A percentile compares a stretch with the other conserved stretches of the same genome.
phyloP scores from a whole-genome alignment of 805 yeast species.

The Schwanniomyces occidentalis region DNA sequence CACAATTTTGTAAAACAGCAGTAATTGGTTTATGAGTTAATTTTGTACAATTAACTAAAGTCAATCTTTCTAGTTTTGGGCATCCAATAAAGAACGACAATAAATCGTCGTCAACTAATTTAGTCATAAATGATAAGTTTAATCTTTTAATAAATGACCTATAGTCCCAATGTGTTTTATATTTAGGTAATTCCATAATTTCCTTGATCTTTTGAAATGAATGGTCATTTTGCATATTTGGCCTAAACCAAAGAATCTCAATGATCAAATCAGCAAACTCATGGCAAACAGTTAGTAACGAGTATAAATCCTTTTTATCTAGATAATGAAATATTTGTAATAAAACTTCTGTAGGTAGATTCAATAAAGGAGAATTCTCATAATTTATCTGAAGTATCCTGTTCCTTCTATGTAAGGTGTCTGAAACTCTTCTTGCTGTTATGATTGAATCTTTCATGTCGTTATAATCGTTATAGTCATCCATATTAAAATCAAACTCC shows the following conservation, averaged over 20 bases:
- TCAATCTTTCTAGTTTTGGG: conserved; percentile 76
- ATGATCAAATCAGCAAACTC: conserved; percentile 77
- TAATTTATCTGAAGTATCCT: conserved; percentile 23
- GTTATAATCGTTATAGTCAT: conserved; percentile 32
- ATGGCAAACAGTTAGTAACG: conserved; percentile 70
- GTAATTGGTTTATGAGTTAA: conserved; percentile 64
- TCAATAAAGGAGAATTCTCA: conserved; percentile 41
- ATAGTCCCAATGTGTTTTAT: conserved; percentile 62
- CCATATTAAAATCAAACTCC: conserved; percentile 28
- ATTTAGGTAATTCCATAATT: conserved; percentile 52
- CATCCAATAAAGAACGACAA: conserved; percentile 66
- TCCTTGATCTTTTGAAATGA: conserved; percentile 54
- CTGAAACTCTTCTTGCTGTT: conserved; percentile 24
- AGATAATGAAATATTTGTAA: conserved; percentile 66
- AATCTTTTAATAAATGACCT: conserved; percentile 71
- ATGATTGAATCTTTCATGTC: conserved; percentile 37
- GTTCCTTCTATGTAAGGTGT: conserved; percentile 13
- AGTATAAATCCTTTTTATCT: conserved; percentile 60
- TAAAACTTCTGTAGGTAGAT: conserved; percentile 60
- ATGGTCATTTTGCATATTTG: conserved; percentile 56
- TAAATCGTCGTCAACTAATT: conserved; percentile 62
- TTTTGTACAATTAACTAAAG: conserved; percentile 76
- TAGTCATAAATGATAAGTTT: conserved; percentile 75
- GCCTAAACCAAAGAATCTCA: conserved; percentile 86
- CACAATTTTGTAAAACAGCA: conserved; percentile 61